These are phyloP conservation scores for Penicillium verhagenii DNA, from an alignment of 495 filamentous ascomycete species.

Conservation along the genomic window DNA sequence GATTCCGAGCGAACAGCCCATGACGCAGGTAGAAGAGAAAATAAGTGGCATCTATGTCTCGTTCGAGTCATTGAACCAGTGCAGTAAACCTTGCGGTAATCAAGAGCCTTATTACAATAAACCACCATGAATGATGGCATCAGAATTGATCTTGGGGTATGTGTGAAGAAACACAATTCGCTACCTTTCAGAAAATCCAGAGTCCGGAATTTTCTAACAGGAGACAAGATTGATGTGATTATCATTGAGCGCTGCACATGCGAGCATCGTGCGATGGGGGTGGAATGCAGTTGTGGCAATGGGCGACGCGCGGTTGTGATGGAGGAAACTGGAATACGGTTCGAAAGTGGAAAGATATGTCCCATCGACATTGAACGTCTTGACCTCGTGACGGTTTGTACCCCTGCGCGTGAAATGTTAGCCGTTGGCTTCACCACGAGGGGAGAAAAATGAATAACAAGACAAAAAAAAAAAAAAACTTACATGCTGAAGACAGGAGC, in stretches of 20 bases:
- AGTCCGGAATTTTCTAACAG: slow-evolving; percentile 30
- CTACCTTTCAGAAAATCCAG: neutral
- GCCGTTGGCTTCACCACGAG: neutral
- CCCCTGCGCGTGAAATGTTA: slow-evolving; percentile 56
- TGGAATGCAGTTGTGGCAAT: slow-evolving; percentile 93
- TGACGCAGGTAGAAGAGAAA: neutral
- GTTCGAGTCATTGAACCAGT: neutral
- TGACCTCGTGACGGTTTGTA: slow-evolving; percentile 81
- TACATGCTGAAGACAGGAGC: slow-evolving; percentile 95
- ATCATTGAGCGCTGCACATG: slow-evolving; percentile 63
- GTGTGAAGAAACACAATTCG: neutral
- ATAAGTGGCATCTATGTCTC: neutral
- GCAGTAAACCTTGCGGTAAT: neutral
- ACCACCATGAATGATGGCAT: neutral
- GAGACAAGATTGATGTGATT: slow-evolving; percentile 47
- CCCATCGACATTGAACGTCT: slow-evolving; percentile 86
- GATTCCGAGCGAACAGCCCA: neutral
- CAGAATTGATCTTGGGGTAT: neutral
- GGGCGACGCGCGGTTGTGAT: slow-evolving; percentile 70
- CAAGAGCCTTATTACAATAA: neutral
- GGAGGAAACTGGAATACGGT: slow-evolving; percentile 84
- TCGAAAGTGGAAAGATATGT: slow-evolving; percentile 74
- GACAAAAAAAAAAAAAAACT: slow-evolving; percentile 30
- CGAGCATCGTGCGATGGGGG: slow-evolving; percentile 90
- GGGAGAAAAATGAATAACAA: neutral